These are phyloP conservation scores for Aspergillus novofumigatus DNA, from an alignment of 2,329 filamentous ascomycete genomes.

Conservation along the genomic window DNA sequence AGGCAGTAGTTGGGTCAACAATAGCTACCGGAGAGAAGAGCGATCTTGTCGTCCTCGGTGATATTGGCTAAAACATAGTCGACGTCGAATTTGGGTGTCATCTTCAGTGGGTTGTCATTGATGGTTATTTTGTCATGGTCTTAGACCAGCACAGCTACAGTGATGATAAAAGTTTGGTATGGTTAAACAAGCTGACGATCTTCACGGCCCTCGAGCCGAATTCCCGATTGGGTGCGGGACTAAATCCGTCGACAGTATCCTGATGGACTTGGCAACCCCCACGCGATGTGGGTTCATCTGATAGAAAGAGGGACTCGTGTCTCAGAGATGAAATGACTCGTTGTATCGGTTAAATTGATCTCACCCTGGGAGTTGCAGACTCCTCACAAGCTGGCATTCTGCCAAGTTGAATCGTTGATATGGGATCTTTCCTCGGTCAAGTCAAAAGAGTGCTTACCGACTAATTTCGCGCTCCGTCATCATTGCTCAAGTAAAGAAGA, in stretches of 20 bases:
- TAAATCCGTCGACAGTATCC: neutral
- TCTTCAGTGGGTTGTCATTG: constrained; percentile 1
- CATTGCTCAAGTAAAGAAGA: neutral
- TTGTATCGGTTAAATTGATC: neutral
- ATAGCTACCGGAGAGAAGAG: constrained; percentile 16
- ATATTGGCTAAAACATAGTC: constrained; percentile 17
- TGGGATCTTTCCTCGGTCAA: too few relatives aligned
- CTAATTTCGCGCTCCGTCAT: neutral
- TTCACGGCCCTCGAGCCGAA: neutral
- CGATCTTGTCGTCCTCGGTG: constrained; percentile 18
- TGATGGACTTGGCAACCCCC: neutral
- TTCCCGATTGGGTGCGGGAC: neutral
- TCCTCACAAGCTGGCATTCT: too few relatives aligned
- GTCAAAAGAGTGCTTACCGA: neutral
- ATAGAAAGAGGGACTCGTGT: neutral
- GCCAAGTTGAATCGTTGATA: too few relatives aligned
- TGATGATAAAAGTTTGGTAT: neutral
- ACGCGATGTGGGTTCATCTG: neutral
- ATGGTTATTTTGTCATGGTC: neutral
- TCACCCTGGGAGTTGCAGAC: neutral
- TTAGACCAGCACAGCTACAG: neutral
- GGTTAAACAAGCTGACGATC: neutral
- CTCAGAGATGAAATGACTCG: neutral
- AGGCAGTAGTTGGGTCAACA: neutral
- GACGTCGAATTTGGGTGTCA: constrained; percentile 14